Evolutionary conservation across 495 filamentous ascomycete species (phyloP), one percentile per base, ranked within the genome.

Genomic region (Apodospora peruviana): DNA sequence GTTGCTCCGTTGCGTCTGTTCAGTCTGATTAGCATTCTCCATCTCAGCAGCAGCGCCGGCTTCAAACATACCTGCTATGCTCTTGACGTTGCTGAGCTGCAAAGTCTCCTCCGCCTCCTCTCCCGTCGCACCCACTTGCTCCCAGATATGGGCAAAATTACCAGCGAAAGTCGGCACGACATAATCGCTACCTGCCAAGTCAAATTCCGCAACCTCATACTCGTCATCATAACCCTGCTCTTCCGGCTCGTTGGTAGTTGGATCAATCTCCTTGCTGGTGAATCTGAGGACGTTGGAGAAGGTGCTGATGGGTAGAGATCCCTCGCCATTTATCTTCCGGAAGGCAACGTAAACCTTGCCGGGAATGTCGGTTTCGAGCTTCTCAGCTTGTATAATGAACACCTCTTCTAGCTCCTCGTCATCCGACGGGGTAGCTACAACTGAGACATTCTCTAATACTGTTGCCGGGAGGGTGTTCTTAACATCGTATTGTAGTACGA

Each of bases 111-210:
- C 85, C 5, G 87, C 86, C 59, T 95, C 90, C 48, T 96, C 90
- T 23, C 89, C 89, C 40, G 87, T 76, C 5, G 88, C 88, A 40
- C 87, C 87, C 17, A 93, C 85, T 66, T 95, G 88, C 65, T 95
- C 88, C 93, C 93, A 98, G n/a, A 96, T 77, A 62, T 95, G 89
- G 50, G 88, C 88, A 68, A 97, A 98, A 74, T 87, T 94, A 62
- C 90, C 85, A 1, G 91, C 90, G 59, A 95, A 97, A 3, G 89
- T 82, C 11, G 94, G 94, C 46, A 93, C 81, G 45, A 97, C 79
- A 66, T 97, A 97, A 64, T 98, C 94, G 57, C 87, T 90, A 50
- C 91, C 91, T 24, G 78, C 78, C 44, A 98, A 78, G 41, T 97
- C 94, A 46, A 98, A 81, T 60, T 96, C 91, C 49, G 93, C 88